Evolutionary conservation across 1,284 basidiomycete genomes (phyloP).

Genomic region (Vanrija pseudolonga): DNA sequence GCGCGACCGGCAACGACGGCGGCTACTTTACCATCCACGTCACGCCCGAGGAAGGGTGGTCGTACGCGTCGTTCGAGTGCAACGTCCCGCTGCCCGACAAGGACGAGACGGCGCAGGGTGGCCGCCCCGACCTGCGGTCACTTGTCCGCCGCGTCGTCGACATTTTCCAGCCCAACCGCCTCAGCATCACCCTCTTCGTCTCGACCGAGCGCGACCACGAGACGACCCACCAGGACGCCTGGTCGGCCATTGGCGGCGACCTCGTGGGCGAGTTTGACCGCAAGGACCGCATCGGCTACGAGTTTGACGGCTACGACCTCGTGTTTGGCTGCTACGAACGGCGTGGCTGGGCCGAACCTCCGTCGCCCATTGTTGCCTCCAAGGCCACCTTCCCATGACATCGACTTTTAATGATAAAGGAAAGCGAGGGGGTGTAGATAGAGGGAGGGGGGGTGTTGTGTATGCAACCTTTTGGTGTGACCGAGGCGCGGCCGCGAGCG

Average conservation of each 20-base stretch:
- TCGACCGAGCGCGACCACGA: slow-evolving; percentile 59
- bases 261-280: slow-evolving; percentile 54
- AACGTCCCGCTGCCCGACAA: slow-evolving; percentile 73
- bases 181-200: slow-evolving; percentile 89
- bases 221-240: slow-evolving; percentile 28
- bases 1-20: slow-evolving; percentile 51
- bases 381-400: not conserved
- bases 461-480: not conserved
- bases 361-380: not conserved
- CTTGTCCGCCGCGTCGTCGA: slow-evolving; percentile 81
- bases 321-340: slow-evolving; percentile 85
- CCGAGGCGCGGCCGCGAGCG: too few relatives aligned
- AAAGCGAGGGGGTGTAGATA: slow-evolving; percentile 1
- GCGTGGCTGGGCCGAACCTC: slow-evolving; percentile 42
- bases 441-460: not conserved
- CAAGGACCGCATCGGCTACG: slow-evolving; percentile 97
- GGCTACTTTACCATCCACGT: slow-evolving; percentile 99
- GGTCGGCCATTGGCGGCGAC: slow-evolving; percentile 36
- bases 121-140: slow-evolving; percentile 63
- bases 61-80: slow-evolving; percentile 97
- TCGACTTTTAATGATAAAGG: not conserved
- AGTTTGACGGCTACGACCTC: slow-evolving; percentile 92
- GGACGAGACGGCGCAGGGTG: not conserved
- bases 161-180: slow-evolving; percentile 86
- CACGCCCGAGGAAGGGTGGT: slow-evolving; percentile 95